phyloP scores from a whole-genome alignment of 2,329 filamentous ascomycete genomes.

The Colletotrichum sansevieriae region DNA sequence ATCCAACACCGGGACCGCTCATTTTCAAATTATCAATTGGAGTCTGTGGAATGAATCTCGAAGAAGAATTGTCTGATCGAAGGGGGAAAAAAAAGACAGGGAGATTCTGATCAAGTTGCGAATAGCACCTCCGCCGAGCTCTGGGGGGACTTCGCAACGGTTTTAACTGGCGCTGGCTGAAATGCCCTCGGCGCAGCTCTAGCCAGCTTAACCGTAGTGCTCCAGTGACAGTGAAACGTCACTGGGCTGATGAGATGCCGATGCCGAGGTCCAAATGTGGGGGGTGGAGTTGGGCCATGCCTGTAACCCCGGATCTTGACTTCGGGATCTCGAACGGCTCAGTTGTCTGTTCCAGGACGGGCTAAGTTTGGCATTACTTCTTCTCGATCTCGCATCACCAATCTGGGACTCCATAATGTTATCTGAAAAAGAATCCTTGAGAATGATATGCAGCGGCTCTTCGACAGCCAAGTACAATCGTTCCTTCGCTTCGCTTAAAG shows the following conservation, averaged over 20 bases:
- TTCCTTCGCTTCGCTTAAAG: not conserved
- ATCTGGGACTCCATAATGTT: not conserved
- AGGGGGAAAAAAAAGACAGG: not conserved
- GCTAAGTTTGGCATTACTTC: not conserved
- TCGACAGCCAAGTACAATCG: not conserved
- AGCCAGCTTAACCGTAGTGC: constrained; percentile 31
- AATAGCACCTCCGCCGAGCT: constrained; percentile 34
- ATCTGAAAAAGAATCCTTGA: no score
- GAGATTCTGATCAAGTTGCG: constrained; percentile 5
- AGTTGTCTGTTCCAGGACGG: not conserved
- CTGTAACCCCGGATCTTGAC: constrained; percentile 35
- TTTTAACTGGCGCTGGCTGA: constrained; percentile 35
- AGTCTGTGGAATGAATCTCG: not conserved
- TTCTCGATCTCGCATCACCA: constrained; percentile 2
- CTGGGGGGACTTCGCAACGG: constrained; percentile 25
- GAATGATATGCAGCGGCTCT: no score
- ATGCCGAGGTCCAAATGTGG: constrained; percentile 43
- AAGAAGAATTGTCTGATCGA: not conserved
- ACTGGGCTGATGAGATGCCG: constrained; percentile 15
- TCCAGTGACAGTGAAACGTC: constrained; percentile 32
- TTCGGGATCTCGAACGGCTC: constrained; percentile 25
- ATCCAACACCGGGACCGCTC: constrained; percentile 72
- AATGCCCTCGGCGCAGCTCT: constrained; percentile 37
- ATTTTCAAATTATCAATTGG: constrained; percentile 17
- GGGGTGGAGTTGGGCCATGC: constrained; percentile 35